Base-by-base conservation (phyloP, 768 basidiomycete genomes). In the Pulveroboletus sp. region DNA sequence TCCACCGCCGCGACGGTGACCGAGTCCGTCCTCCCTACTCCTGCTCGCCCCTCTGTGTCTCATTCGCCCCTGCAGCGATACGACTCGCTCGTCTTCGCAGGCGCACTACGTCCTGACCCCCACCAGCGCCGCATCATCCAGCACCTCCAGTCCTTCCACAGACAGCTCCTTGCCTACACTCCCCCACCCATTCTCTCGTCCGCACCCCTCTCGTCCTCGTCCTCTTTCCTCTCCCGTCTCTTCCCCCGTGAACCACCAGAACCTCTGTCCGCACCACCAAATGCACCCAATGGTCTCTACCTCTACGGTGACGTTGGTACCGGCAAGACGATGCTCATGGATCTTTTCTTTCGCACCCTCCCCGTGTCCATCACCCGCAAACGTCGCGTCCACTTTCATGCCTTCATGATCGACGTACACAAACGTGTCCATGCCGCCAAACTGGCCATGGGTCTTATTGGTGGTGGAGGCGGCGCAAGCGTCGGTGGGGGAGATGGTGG, bases 301-400 rank as follows among this genome's bases (percentile, higher is more conserved):
- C 84, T 99, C 17, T 93, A 89, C 65, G 96, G 95, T 30, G 89
- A 93, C 58, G 96, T 99, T 52, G 95, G 95, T 2, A 96, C 95
- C 8, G 95, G 96, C 12, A 97, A 98, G 75, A 89, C 88, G 0
- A 97, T 98, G 94, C 83, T 99, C 55, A 99, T 99, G 96, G 96
- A 99, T 68, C 76, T 99, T 21, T 96, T 96, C 69, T 93, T 88
- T 73, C 80, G 84, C 55, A 83, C 93, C 2, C 81, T 96, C 2
- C 86, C 89, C 1, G 60, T 76, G 0, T 71, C 76, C 39, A 71
- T 89, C 47, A 79, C 70, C 39, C 79, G 81, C 51, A 91, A 90
- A 69, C 85, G 89, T 47, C 79, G 96, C 28, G 92, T 97, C 14
- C 96, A 99, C 68, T 99, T 99, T 66, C 94, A 98, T 64, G 91